Evolutionary conservation across 2,329 filamentous ascomycete species (phyloP).

Genomic region (Huntiella decipiens): DNA sequence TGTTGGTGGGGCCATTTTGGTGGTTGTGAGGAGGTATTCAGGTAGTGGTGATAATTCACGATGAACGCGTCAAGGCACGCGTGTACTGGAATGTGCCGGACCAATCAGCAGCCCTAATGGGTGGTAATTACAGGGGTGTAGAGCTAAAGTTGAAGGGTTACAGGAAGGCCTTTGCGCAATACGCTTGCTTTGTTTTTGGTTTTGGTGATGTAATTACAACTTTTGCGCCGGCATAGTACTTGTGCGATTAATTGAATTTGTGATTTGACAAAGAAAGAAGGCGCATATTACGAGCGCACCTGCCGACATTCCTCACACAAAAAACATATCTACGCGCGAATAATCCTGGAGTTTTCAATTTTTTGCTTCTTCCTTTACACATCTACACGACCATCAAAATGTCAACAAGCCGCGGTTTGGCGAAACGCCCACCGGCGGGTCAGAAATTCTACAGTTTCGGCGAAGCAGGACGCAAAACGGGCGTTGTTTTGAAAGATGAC

Average conservation of each 20-base stretch:
- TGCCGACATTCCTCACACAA: neutral
- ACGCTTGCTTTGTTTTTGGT: neutral
- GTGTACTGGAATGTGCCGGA: too few species aligned
- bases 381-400: conserved; percentile 1
- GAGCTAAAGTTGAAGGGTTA: neutral
- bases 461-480: conserved; percentile 47
- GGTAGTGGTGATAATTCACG: too few species aligned
- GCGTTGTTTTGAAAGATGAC: conserved; percentile 58
- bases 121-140: too few species aligned
- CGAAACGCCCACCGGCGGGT: too few species aligned
- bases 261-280: neutral
- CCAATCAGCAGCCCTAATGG: too few species aligned
- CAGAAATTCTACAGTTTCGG: conserved; percentile 17
- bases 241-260: too few species aligned
- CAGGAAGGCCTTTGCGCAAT: neutral
- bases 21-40: too few species aligned
- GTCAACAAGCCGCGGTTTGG: conserved; percentile 8
- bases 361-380: neutral
- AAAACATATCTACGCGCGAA: neutral
- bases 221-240: neutral
- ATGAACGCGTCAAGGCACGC: too few species aligned
- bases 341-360: neutral
- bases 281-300: too few species aligned
- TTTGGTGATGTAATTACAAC: neutral
- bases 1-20: neutral